Base-by-base conservation (phyloP, 2,329 filamentous ascomycete genomes). In the Stachybotrys chartarum region DNA sequence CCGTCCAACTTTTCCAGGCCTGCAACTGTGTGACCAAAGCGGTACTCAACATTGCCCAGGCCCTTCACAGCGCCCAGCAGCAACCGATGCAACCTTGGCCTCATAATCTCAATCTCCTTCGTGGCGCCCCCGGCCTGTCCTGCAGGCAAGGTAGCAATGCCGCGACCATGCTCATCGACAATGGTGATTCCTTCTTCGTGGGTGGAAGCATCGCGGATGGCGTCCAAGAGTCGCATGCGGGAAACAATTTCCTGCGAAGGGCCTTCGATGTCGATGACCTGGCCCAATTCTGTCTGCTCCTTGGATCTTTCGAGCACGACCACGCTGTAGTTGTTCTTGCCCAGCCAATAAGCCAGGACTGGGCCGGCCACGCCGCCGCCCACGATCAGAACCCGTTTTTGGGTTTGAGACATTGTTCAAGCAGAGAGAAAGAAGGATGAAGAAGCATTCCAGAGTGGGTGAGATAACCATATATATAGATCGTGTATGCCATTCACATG, bases 331-430 rank as follows among this genome's bases (percentile, higher is more conserved):
- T 30, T n/a, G 7, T 18, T 18, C n/a, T 30, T 18, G 16, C n/a
- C 47, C 1, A 59, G 54, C 60, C 57, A 60, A 11, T 57, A 58
- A 32, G 60, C 58, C 16, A 60, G 18, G 2, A 57, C 52, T 10
- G 60, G 60, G 5, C 60, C 60, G 1, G 60, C 60, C 45, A 61
- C 24, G 17, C 60, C 60, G 18, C 55, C 58, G 7, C 60, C 60
- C 1, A 60, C 58, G 1, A 61, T 53, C 14, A 61, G 60, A 1
- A 60, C 57, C 54, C 50, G 45, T 18, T 47, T 10, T 47, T 24
- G 24, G 24, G 2, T 24, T 24, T 24, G 24, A 24, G 24, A 24
- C 24, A 24, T 24, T 24, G 24, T 24, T 24, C 24, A 24, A 24
- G 24, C 24, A 24, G 24, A 24, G 24, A 24, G 24, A 24, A 24